Base-by-base conservation (phyloP, 495 filamentous ascomycete species). In the Xylaria bambusicola region DNA sequence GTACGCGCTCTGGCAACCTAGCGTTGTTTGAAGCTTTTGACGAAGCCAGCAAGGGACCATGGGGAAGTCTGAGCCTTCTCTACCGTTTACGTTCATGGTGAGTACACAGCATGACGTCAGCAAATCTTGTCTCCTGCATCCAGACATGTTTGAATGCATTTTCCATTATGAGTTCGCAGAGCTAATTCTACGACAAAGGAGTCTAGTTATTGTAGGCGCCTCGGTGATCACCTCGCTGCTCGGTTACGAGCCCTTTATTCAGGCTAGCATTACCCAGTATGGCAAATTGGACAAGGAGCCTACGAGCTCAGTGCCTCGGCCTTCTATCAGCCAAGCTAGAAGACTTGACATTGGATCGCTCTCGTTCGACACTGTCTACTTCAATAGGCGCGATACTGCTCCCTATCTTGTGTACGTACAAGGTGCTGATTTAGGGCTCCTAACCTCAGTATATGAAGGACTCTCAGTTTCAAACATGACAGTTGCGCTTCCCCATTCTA, bases 1-100 rank as follows among this genome's bases (percentile, higher is more conserved):
- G 52, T 8, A 12, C 13, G n/a, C 6, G 52, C 17, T 44, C 33
- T n/a, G 52, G 29, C 6, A 42, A 13, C 24, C 40, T 56, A 4
- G 38, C 26, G 20, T 8, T 56, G 21, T 56, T 56, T 23, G 52
- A 45, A 8, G 36, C 26, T 6, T 56, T 56, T 18, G 52, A 56
- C 15, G 2, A 56, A 23, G 52, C 52, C 24, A 56, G 52, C 20
- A 41, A 23, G 15, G 52, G 52, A 23, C 52, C 52, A 21, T 56
- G 52, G 52, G 52, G 51, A 3, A 53, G 52, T n/a, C 10, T 44
- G 7, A 36, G 26, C 6, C 46, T 49, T 18, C 6, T n/a, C 24
- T 49, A n/a, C n/a, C 46, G 24, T n/a, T 21, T 49, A 33, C 24
- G 8, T 17, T n/a, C 17, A 8, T 7, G 46, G 46, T 49, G 3